Percentiles rank a stretch among this genome's conserved stretches.
Conservation (phyloP, 768 basidiomycete genomes). For the Trametes villosa region DNA sequence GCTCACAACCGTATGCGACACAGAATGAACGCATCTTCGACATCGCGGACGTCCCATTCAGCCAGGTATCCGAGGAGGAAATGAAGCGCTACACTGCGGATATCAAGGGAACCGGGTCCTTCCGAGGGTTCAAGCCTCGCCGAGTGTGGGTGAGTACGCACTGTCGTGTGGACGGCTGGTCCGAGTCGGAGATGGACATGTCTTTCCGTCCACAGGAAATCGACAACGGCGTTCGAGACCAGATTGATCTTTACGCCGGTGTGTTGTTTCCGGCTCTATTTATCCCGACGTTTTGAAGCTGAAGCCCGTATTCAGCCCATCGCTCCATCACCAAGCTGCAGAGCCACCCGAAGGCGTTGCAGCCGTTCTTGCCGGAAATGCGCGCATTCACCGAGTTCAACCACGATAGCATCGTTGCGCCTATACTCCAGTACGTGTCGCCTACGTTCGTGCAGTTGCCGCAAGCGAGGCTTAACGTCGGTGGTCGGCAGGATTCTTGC, state of each 20-base stretch:
- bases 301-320: slow-evolving; percentile 44
- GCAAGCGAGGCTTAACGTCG: neutral
- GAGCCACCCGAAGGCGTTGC: slow-evolving; percentile 52
- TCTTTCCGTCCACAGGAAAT: slow-evolving; percentile 49
- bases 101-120: slow-evolving; percentile 48
- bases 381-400: slow-evolving; percentile 51
- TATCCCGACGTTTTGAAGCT: neutral
- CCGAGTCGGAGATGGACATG: neutral
- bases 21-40: slow-evolving; percentile 42
- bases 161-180: neutral
- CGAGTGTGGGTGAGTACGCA: slow-evolving; percentile 51
- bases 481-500: slow-evolving; percentile 41
- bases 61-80: slow-evolving; percentile 38
- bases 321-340: slow-evolving; percentile 49
- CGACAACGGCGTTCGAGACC: slow-evolving; percentile 63
- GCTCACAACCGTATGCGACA: neutral
- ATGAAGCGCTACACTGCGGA: slow-evolving; percentile 35
- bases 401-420: slow-evolving; percentile 53
- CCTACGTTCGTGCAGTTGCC: no score
- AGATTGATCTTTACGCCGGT: slow-evolving; percentile 69
- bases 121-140: slow-evolving; percentile 58
- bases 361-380: slow-evolving; percentile 58
- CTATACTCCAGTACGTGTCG: slow-evolving; percentile 44
- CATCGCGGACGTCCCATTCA: slow-evolving; percentile 40
- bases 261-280: neutral